Evolutionary conservation across 2,329 filamentous ascomycete species (phyloP).

Genomic region (Xylariaceae sp.): DNA sequence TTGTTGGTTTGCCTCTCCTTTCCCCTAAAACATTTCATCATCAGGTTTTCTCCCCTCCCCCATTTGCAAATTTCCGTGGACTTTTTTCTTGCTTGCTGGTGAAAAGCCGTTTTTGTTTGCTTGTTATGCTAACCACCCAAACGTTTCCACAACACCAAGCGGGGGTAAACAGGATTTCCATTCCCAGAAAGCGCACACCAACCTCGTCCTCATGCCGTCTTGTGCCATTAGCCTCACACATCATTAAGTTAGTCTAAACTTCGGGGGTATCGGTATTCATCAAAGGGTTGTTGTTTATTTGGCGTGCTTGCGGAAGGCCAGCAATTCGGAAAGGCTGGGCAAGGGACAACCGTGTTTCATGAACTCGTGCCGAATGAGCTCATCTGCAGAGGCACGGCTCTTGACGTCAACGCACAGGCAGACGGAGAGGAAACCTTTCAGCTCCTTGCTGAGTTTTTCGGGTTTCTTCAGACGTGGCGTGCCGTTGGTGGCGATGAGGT

Average conservation of each 20-base stretch:
- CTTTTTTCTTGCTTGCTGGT: conserved; percentile 14
- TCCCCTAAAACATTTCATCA: too few relatives aligned
- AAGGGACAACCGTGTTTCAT: conserved; percentile 84
- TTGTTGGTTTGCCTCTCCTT: too few relatives aligned
- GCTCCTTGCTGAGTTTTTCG: conserved; percentile 94
- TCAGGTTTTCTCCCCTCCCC: too few relatives aligned
- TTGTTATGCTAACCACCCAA: conserved; percentile 21
- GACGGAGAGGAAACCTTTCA: conserved; percentile 94
- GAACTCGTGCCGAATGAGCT: conserved; percentile 89
- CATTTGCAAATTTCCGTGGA: conserved; percentile 1
- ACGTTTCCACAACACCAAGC: conserved; percentile 12
- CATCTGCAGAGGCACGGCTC: conserved; percentile 83
- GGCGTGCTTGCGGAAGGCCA: conserved; percentile 76
- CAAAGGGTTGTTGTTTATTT: conserved; percentile 41
- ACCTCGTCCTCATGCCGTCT: conserved; percentile 2
- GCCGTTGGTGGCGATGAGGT: conserved; percentile 95
- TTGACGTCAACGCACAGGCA: conserved; percentile 96
- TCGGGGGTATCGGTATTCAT: conserved; percentile 27
- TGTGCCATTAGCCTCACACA: conserved; percentile 8
- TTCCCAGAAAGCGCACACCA: conserved; percentile 21
- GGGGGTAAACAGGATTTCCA: conserved; percentile 4
- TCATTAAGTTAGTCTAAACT: conserved; percentile 25
- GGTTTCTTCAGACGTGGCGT: conserved; percentile 97
- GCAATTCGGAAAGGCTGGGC: conserved; percentile 74
- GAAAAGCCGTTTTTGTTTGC: conserved; percentile 15